These are phyloP conservation scores for Penicillium alfredii DNA, from an alignment of 495 filamentous ascomycete genomes.

Conservation along the genomic window DNA sequence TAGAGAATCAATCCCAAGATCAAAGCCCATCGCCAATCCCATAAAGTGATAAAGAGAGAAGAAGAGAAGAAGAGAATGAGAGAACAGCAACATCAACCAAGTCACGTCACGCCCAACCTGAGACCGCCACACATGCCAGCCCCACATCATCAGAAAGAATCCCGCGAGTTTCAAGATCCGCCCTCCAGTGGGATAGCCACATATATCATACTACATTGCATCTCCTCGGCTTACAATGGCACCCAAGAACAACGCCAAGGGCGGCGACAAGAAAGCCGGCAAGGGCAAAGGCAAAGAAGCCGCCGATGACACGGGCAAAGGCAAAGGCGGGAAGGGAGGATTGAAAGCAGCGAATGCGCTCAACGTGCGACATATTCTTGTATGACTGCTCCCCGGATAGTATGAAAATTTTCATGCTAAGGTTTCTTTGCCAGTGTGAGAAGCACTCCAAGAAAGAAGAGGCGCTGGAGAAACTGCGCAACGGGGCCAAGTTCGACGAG, in stretches of 20 bases:
- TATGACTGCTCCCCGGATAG: constrained; percentile 30
- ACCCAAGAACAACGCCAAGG: constrained; percentile 50
- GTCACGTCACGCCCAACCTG: background rate
- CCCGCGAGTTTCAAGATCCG: background rate
- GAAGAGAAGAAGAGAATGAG: background rate
- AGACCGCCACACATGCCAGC: too few species aligned
- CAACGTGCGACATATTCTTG: constrained; percentile 84
- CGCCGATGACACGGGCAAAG: constrained; percentile 31
- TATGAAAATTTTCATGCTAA: background rate
- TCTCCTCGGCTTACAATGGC: constrained; percentile 32
- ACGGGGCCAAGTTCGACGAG: constrained; percentile 80
- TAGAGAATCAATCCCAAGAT: too few species aligned
- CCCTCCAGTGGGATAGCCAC: too few species aligned
- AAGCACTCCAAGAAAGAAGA: constrained; percentile 88
- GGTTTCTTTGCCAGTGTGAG: constrained; percentile 54
- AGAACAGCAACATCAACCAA: background rate
- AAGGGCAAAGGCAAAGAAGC: constrained; percentile 45
- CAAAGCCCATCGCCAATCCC: too few species aligned
- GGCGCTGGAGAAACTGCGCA: constrained; percentile 68
- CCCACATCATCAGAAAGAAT: too few species aligned
- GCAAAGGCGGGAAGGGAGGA: constrained; percentile 31
- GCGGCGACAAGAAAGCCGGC: constrained; percentile 33
- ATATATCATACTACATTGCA: too few species aligned
- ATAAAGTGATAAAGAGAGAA: background rate
- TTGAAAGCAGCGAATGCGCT: constrained; percentile 74